Percentiles rank a stretch among this genome's conserved stretches.
Conservation (phyloP, 169 alveolate species). For the Condylostoma magnum region DNA sequence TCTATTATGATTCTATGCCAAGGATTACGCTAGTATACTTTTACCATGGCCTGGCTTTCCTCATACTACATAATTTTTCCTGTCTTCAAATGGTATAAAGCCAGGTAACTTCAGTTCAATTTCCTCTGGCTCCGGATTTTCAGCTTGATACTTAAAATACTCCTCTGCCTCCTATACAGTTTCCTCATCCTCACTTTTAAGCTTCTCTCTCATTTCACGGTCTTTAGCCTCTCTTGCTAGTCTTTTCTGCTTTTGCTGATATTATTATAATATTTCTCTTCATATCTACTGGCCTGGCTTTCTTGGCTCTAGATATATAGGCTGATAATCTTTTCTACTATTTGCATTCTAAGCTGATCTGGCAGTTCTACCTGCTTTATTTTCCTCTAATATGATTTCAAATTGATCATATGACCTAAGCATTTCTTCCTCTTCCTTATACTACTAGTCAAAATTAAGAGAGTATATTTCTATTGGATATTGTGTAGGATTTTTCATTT, state of each 20-base stretch:
- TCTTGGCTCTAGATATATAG: slow-evolving; percentile 31
- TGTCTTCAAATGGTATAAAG: slow-evolving; percentile 2
- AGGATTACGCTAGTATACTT: not conserved
- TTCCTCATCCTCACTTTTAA: slow-evolving; percentile 66
- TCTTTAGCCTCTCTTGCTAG: slow-evolving; percentile 12
- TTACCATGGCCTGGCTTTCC: slow-evolving; percentile 24
- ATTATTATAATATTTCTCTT: slow-evolving; percentile 63
- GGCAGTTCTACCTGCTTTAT: slow-evolving; percentile 19
- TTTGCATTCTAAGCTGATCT: slow-evolving; percentile 24
- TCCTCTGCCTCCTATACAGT: slow-evolving; percentile 61
- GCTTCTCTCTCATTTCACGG: slow-evolving; percentile 53
- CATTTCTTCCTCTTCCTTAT: slow-evolving; percentile 84
- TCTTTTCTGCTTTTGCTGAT: slow-evolving; percentile 65
- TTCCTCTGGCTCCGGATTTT: slow-evolving; percentile 62
- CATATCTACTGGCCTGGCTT: slow-evolving; percentile 84
- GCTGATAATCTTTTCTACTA: slow-evolving; percentile 15
- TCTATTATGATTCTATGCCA: slow-evolving; percentile 11
- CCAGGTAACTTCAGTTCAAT: slow-evolving; percentile 26
- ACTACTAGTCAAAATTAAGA: slow-evolving; percentile 86
- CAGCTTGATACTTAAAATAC: slow-evolving; percentile 60
- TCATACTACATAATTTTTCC: slow-evolving; percentile 8
- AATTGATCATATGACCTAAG: slow-evolving; percentile 74
- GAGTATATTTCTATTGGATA: slow-evolving; percentile 87
- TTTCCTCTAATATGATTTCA: slow-evolving; percentile 33
- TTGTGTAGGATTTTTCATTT: slow-evolving; percentile 86